phyloP scores from a whole-genome alignment of 345 rosid species.

The Pugionium dolabratum region DNA sequence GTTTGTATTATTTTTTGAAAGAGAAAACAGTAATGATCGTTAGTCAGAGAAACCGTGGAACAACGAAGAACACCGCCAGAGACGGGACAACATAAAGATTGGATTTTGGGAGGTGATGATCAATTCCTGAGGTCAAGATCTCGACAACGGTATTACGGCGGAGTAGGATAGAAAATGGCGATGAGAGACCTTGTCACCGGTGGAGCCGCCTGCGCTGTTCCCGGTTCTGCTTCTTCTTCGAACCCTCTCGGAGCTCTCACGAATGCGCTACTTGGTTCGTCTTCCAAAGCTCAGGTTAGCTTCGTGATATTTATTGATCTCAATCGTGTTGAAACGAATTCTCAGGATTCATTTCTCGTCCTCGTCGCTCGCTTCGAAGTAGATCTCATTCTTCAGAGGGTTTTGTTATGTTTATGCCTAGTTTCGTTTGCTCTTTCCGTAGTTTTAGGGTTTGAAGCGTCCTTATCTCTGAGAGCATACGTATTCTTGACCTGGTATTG shows the following conservation, averaged over 20 bases:
- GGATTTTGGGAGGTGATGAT: constrained; percentile 35
- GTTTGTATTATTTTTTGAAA: too few species aligned
- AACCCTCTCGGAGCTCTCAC: constrained; percentile 95
- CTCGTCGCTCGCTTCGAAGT: background rate
- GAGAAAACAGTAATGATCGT: too few species aligned
- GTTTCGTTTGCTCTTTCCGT: too few species aligned
- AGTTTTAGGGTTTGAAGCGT: too few species aligned
- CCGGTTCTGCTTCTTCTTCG: constrained; percentile 90
- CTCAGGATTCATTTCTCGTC: background rate
- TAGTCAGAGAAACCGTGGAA: too few species aligned
- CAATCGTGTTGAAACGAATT: too few species aligned
- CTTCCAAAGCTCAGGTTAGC: constrained; percentile 85
- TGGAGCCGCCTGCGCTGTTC: constrained; percentile 94
- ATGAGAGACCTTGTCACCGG: constrained; percentile 93
- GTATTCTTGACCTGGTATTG: too few species aligned
- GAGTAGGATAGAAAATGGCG: constrained; percentile 51
- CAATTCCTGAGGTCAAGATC: constrained; percentile 4
- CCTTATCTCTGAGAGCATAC: too few species aligned
- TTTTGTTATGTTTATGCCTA: too few species aligned
- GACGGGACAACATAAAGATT: constrained; percentile 29
- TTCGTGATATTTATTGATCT: constrained; percentile 1
- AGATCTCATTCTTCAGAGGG: constrained; percentile 7
- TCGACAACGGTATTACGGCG: constrained; percentile 19
- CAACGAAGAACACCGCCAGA: constrained; percentile 28
- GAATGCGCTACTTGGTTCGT: constrained; percentile 84